Base-by-base conservation (phyloP, 441 rosid species). In the Syzygium malaccense region DNA sequence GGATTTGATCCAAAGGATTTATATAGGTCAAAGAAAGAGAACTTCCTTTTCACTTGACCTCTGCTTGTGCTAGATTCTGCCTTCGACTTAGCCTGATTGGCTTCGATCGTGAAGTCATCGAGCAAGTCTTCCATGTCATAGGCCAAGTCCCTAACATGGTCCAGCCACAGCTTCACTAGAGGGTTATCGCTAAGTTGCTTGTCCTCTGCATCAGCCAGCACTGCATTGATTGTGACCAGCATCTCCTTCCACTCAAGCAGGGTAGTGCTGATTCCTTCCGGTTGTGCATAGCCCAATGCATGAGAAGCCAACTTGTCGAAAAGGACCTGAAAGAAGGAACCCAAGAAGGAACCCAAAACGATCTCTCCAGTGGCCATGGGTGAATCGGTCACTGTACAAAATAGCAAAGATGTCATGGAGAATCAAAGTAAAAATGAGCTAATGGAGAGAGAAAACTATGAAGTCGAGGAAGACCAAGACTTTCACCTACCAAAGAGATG, bases 171-270 rank as follows among this genome's bases (percentile, higher is more conserved):
- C 64, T 0, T 58, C 15, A 58, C 64, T 26, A 0, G 5, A 58
- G 0, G 6, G 3, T 58, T 4, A 58, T 1, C 3, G 0, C 5
- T 5, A 0, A 58, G 7, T 12, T 58, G 30, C 15, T 2, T 57
- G 14, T 57, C 62, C 62, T 57, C 62, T 57, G 62, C 62, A 57
- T 57, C 62, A 57, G 11, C n/a, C 5, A 57, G 14, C 62, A 25
- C n/a, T 57, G 62, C 14, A 25, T 57, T 10, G n/a, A 57, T 25
- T 57, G 28, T 58, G 5, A 2, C 15, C 0, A 58, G 3, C 64
- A 5, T 58, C 64, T 0, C 0, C 64, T 12, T 1, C 13, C 64
- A 58, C 14, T 26, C 1, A 58, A 1, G 60, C 0, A 49, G 4
- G 53, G 11, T 14, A 14, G 13, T 49, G 12, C 45, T 9, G 14